phyloP scores from a whole-genome alignment of 345 rosid genomes.

The Brassica cretica region DNA sequence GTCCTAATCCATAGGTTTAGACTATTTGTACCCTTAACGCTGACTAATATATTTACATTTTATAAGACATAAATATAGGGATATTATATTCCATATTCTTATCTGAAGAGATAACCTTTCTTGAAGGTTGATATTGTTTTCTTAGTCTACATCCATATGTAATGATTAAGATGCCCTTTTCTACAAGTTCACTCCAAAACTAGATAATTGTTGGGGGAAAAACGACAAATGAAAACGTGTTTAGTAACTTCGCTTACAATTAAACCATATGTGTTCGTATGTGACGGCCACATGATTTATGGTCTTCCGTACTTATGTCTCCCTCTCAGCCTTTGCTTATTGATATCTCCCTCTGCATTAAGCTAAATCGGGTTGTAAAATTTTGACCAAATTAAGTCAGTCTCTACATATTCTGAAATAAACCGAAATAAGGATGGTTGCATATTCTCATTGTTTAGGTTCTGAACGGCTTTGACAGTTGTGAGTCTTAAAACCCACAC shows the following conservation, averaged over 20 bases:
- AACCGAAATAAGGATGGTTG: slow-evolving; percentile 8
- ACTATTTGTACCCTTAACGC: not conserved
- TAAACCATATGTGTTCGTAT: slow-evolving; percentile 17
- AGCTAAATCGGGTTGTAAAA: not conserved
- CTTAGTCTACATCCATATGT: slow-evolving; percentile 20
- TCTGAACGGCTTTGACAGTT: not conserved
- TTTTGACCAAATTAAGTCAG: slow-evolving; percentile 26
- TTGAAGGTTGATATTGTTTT: slow-evolving; percentile 7
- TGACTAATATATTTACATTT: slow-evolving; percentile 1
- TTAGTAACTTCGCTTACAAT: slow-evolving; percentile 42
- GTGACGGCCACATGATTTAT: slow-evolving; percentile 32
- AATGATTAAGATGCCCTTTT: slow-evolving; percentile 35
- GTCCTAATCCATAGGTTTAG: slow-evolving; percentile 10
- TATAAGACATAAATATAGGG: not conserved
- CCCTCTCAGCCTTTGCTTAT: slow-evolving; percentile 19
- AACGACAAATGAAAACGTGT: slow-evolving; percentile 29
- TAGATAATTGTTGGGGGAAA: not conserved
- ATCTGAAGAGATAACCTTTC: slow-evolving; percentile 28
- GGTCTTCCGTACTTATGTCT: slow-evolving; percentile 28
- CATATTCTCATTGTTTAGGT: not conserved
- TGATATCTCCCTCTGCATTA: not conserved
- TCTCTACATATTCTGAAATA: not conserved
- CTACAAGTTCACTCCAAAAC: slow-evolving; percentile 39
- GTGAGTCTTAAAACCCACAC: too few relatives aligned
- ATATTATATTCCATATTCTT: slow-evolving; percentile 10